A percentile compares a stretch with the other conserved stretches of the same genome.
phyloP scores from a whole-genome alignment of 139 green algal species.

The Ettlia oleoabundans region DNA sequence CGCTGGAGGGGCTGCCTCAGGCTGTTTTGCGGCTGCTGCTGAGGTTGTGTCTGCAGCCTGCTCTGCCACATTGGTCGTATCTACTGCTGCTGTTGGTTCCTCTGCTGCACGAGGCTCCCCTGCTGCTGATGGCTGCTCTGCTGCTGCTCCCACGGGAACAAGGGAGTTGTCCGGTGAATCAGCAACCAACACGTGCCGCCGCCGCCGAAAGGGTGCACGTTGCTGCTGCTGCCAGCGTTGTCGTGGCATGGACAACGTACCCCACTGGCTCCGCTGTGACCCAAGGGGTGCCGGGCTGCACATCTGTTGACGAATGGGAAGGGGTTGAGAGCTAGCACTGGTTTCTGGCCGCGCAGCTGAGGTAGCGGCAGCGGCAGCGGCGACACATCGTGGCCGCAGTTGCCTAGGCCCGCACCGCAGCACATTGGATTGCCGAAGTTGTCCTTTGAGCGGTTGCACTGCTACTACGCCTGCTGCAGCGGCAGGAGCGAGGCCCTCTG shows the following conservation, averaged over 20 bases:
- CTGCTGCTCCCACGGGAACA: slow-evolving; percentile 20
- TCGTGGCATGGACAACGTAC: too few relatives aligned
- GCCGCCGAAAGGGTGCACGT: not conserved
- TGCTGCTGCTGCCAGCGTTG: not conserved
- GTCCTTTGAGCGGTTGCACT: not conserved
- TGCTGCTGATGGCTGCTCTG: slow-evolving; percentile 6
- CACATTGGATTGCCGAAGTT: not conserved
- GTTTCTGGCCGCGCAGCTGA: not conserved
- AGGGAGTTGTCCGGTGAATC: not conserved
- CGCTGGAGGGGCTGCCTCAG: too few relatives aligned
- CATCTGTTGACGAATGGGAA: not conserved
- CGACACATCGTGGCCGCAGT: not conserved
- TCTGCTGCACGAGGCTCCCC: slow-evolving; percentile 21
- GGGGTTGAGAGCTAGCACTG: slow-evolving; percentile 3
- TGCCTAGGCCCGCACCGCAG: not conserved
- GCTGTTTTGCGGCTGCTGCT: too few relatives aligned
- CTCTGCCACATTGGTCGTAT: too few relatives aligned
- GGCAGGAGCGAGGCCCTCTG: not conserved
- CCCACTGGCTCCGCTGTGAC: not conserved
- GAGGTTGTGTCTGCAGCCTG: too few relatives aligned
- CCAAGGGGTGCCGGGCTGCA: not conserved
- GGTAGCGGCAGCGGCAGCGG: not conserved
- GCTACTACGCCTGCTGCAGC: not conserved
- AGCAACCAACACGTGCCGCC: not conserved
- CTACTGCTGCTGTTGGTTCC: not conserved